Conservation (phyloP, 176 grass and related monocot genomes). For the Cenchrus purpureus region DNA sequence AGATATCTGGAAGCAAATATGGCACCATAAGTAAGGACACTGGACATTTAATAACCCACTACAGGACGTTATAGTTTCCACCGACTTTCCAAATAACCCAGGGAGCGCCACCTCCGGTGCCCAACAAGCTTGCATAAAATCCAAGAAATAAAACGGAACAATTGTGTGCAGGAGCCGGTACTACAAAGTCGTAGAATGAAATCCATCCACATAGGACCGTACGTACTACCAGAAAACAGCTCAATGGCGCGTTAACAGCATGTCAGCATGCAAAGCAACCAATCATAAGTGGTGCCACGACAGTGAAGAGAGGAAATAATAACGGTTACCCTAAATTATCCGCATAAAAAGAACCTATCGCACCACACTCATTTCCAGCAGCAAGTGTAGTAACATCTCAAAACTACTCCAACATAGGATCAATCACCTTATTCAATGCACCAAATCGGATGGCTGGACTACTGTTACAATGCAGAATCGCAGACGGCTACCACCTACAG, state of each 20-base stretch:
- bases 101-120: neutral
- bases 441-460: neutral
- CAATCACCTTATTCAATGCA: neutral
- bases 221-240: neutral
- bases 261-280: neutral
- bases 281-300: neutral
- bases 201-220: neutral
- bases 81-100: neutral
- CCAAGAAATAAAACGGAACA: neutral
- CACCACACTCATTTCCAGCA: neutral
- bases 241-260: neutral
- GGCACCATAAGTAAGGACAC: neutral
- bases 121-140: neutral
- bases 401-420: neutral
- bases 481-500: too few species aligned
- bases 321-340: constrained; percentile 6
- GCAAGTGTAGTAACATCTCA: neutral
- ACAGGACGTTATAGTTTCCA: neutral
- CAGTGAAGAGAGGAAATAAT: neutral
- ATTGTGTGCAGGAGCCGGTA: neutral
- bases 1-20: neutral
- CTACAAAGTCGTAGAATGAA: neutral
- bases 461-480: neutral
- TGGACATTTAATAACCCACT: neutral
- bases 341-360: too few species aligned